Evolutionary conservation across 139 green algal genomes (phyloP), one percentile per base, ranked within the genome.

Genomic region (Chlamydomonas incerta): DNA sequence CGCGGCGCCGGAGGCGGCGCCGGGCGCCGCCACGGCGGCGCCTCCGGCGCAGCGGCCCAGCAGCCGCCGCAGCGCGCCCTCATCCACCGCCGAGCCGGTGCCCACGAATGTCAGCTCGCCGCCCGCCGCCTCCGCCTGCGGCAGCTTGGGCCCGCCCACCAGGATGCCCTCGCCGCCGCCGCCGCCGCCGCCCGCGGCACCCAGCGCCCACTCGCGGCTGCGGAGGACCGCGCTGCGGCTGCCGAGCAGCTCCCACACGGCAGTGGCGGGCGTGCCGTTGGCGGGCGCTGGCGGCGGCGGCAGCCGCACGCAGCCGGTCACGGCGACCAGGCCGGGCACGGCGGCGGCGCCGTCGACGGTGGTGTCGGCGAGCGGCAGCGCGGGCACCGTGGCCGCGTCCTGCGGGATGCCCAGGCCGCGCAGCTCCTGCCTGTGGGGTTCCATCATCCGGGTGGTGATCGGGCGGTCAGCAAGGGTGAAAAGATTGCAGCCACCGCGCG

Each of bases 71-170:
- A 84, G 65, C 9, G 46, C n/a, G 29, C 9, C 1, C n/a, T 47
- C n/a, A 8, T 62, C 77, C 65, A 84, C 4, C 1, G 28, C 69
- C 8, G 35, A 3, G 26, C 68, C 68, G 46, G 50, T 46, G 68
- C 80, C 80, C 4, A 86, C 23, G 37, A 86, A 50, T 52, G 62
- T 15, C n/a, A 86, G 35, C 52, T 86, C 80, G 1, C 80, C 80
- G 31, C 80, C 80, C 13, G 80, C 47, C 0, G 3, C 20, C 13
- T 47, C 0, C 5, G 70, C 47, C 1, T 47, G 5, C 41, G 75
- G 75, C 1, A 83, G 60, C 41, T 2, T 13, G 10, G 58, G 75
- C 0, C 60, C 60, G 21, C 21, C 24, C 60, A 31, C 60, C 60
- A 50, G 41, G 6, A 50, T 8, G 6, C 5, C 60, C 5, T 1